phyloP scores from a whole-genome alignment of 2,329 filamentous ascomycete genomes.

The Volutella citrinella region DNA sequence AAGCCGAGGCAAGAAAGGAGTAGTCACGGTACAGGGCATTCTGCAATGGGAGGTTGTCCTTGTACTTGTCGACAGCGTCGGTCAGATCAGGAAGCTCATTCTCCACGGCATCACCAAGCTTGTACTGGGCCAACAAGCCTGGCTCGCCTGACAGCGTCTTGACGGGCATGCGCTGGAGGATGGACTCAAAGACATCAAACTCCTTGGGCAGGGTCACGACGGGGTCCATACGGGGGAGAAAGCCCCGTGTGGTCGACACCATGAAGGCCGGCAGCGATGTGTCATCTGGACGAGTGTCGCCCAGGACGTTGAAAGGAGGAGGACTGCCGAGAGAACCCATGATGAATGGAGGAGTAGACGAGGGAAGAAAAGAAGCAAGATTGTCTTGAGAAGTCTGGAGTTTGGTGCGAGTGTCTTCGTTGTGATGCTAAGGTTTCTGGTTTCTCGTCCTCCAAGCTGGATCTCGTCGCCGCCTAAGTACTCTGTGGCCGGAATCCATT shows the following conservation, averaged over 20 bases:
- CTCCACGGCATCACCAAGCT: conserved; percentile 72
- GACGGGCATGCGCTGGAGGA: conserved; percentile 77
- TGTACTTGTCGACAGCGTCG: conserved; percentile 67
- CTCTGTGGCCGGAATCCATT: conserved; percentile 46
- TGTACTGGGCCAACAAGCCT: conserved; percentile 71
- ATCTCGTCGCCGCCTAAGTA: conserved; percentile 42
- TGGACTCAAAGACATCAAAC: conserved; percentile 69
- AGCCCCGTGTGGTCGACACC: conserved; percentile 72
- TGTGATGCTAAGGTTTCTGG: conserved; percentile 6
- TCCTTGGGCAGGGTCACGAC: conserved; percentile 64
- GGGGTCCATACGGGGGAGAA: conserved; percentile 66
- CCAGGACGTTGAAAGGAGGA: conserved; percentile 56
- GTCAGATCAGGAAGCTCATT: conserved; percentile 76
- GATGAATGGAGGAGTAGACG: conserved; percentile 14
- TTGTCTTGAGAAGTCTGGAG: conserved; percentile 2
- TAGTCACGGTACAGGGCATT: conserved; percentile 91
- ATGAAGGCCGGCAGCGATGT: conserved; percentile 69
- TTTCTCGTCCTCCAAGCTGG: conserved; percentile 12
- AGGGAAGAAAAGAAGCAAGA: conserved; percentile 3
- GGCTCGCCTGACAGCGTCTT: conserved; percentile 69
- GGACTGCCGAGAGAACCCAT: conserved; percentile 41
- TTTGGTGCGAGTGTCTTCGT: no score
- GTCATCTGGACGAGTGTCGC: conserved; percentile 61
- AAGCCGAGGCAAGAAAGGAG: conserved; percentile 84
- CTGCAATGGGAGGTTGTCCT: conserved; percentile 71